phyloP scores from a whole-genome alignment of 129 eudicot genomes.

The Solidago caesia region DNA sequence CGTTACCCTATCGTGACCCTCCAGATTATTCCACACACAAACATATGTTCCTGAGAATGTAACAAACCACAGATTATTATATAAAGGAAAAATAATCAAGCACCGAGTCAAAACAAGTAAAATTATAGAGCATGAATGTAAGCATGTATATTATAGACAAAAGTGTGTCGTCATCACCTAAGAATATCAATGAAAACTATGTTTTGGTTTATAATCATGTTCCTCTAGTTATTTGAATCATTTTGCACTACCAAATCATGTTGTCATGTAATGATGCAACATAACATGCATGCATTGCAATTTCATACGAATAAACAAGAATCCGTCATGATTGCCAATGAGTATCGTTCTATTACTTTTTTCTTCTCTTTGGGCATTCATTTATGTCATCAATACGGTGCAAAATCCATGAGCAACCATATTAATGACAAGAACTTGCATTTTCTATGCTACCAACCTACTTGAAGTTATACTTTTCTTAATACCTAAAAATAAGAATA shows the following conservation, averaged over 20 bases:
- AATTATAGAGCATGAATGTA: too few relatives aligned
- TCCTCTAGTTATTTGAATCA: too few relatives aligned
- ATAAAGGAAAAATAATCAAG: conserved; percentile 4
- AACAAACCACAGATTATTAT: conserved; percentile 17
- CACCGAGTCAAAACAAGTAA: not conserved
- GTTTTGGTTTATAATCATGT: too few relatives aligned
- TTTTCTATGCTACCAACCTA: not conserved
- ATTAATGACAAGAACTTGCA: not conserved
- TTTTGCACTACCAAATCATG: conserved; percentile 6
- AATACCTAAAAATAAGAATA: not conserved
- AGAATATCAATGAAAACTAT: too few relatives aligned
- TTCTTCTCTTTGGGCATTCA: conserved; percentile 11
- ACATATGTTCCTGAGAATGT: conserved; percentile 49
- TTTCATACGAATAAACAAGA: conserved; percentile 4
- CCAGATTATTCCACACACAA: conserved; percentile 35
- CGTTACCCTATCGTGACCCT: conserved; percentile 26
- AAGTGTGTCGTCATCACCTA: too few relatives aligned
- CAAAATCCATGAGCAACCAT: conserved; percentile 13
- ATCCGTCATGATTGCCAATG: not conserved
- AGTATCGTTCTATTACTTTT: not conserved
- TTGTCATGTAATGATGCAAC: conserved; percentile 3
- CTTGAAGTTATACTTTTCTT: not conserved
- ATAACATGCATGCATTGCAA: conserved; percentile 7
- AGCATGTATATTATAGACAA: too few relatives aligned
- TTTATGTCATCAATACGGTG: conserved; percentile 1